Percentiles rank a stretch among this genome's conserved stretches.
phyloP scores from a whole-genome alignment of 305 asterid species.

The Caryopteris hybrid region DNA sequence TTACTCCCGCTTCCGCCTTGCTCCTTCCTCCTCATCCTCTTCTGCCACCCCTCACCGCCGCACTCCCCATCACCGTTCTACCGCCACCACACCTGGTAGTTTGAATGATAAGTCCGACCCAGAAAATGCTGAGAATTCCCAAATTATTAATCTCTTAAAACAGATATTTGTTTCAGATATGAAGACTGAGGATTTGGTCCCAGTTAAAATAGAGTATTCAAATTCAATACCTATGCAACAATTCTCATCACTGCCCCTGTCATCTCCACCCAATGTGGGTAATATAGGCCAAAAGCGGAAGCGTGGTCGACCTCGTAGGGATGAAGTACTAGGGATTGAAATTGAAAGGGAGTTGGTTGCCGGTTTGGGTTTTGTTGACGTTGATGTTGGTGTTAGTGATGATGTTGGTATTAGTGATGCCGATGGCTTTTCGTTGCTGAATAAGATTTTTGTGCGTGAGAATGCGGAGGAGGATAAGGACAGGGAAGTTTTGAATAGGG shows the following conservation, averaged over 20 bases:
- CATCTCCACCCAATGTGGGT: constrained; percentile 20
- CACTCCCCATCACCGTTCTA: constrained; percentile 58
- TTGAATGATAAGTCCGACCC: constrained; percentile 27
- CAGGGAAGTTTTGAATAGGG: constrained; percentile 42
- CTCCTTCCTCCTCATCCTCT: constrained; percentile 45
- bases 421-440: constrained; percentile 6
- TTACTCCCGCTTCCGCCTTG: constrained; percentile 71
- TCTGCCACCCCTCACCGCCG: constrained; percentile 51
- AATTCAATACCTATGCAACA: constrained; percentile 20
- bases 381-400: neutral
- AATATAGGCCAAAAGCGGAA: constrained; percentile 42
- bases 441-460: constrained; percentile 25
- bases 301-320: constrained; percentile 38
- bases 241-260: neutral
- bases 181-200: constrained; percentile 34
- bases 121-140: constrained; percentile 26
- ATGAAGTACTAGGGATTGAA: neutral
- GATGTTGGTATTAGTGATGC: constrained; percentile 10
- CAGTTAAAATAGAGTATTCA: constrained; percentile 49
- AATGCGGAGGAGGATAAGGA: constrained; percentile 43
- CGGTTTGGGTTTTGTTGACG: constrained; percentile 13
- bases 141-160: constrained; percentile 34
- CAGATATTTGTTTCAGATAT: constrained; percentile 43
- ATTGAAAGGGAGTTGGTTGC: neutral
- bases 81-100: constrained; percentile 17